These are phyloP conservation scores for Debaryomyces sp. DNA, from an alignment of 1,139 yeast species.

Conservation along the genomic window DNA sequence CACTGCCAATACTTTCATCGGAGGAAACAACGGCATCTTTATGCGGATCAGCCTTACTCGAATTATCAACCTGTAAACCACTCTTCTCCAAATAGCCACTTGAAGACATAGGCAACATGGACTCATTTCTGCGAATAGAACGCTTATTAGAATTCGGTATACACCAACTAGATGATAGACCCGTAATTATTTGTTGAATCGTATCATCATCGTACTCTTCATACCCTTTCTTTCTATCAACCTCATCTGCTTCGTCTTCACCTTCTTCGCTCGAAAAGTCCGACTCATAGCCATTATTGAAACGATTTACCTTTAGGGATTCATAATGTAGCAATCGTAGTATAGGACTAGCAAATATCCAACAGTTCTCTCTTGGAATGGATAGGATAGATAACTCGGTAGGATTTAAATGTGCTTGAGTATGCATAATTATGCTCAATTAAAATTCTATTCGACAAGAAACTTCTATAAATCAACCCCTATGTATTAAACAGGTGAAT, in stretches of 20 bases:
- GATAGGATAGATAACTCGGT: conserved; percentile 50
- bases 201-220: conserved; percentile 1
- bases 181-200: not conserved
- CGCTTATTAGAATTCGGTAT: not conserved
- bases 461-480: not conserved
- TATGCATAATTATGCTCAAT: conserved; percentile 21
- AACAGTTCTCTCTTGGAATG: conserved; percentile 49
- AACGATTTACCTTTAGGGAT: conserved; percentile 16
- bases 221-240: conserved; percentile 12
- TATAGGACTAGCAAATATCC: conserved; percentile 53
- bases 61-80: conserved; percentile 23
- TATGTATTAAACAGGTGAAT: not conserved
- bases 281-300: conserved; percentile 15
- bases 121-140: not conserved
- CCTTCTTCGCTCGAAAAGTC: conserved; percentile 20
- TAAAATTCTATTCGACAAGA: not conserved
- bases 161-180: not conserved
- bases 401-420: conserved; percentile 49
- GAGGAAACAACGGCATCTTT: conserved; percentile 10
- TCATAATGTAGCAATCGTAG: conserved; percentile 39
- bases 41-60: conserved; percentile 19
- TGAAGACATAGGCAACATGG: conserved; percentile 14
- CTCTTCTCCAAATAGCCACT: conserved; percentile 18
- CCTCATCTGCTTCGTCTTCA: conserved; percentile 20
- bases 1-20: conserved; percentile 15